Evolutionary conservation across 2,329 filamentous ascomycete genomes (phyloP).

Genomic region (Capronia americana): DNA sequence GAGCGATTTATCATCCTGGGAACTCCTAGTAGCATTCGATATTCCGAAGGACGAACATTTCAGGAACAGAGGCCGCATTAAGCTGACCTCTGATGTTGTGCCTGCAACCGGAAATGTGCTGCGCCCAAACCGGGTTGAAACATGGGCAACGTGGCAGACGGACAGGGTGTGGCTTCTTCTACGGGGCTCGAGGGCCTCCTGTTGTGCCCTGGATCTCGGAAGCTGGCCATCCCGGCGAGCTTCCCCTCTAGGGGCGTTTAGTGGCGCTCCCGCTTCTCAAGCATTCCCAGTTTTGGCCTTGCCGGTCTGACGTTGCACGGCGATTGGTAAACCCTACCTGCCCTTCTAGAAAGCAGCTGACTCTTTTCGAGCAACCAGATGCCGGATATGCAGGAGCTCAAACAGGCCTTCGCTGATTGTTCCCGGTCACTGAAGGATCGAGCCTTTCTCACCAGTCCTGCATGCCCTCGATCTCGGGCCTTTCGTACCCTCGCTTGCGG

Average conservation of each 20-base stretch:
- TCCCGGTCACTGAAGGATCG: background rate
- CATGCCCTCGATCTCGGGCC: conserved; percentile 8
- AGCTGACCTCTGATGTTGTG: background rate
- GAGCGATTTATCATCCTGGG: background rate
- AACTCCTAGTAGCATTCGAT: background rate
- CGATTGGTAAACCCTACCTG: background rate
- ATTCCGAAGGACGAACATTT: background rate
- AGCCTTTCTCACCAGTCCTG: conserved; percentile 3
- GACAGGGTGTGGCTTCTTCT: background rate
- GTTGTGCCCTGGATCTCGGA: conserved; percentile 7
- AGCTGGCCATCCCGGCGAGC: conserved; percentile 5
- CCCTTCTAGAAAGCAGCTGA: conserved; percentile 10
- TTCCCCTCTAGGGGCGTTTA: background rate
- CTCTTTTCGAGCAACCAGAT: conserved; percentile 4
- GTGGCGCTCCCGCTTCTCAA: conserved; percentile 5
- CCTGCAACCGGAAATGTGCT: background rate
- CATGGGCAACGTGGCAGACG: background rate
- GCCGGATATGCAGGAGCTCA: background rate
- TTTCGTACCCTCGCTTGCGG: conserved; percentile 1
- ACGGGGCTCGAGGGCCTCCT: background rate
- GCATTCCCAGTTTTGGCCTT: conserved; percentile 3
- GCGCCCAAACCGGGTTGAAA: background rate
- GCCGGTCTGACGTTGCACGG: background rate
- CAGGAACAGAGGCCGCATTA: background rate
- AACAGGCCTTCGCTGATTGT: background rate